A percentile compares a stretch with the other conserved stretches of the same genome.
Conservation (phyloP, 768 basidiomycete species). For the Lanmaoa rubissima region DNA sequence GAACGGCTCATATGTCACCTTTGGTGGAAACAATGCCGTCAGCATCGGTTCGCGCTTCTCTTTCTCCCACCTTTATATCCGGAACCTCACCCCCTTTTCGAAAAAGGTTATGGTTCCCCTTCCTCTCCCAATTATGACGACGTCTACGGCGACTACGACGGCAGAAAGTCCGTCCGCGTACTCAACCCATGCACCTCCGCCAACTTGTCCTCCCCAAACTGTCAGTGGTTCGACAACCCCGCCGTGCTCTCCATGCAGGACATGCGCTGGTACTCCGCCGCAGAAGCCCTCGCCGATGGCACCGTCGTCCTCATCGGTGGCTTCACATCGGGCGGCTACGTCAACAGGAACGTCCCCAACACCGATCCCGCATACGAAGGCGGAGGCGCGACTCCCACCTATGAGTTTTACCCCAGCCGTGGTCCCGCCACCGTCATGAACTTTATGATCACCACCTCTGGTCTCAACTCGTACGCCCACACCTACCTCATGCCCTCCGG, state of each 20-base stretch:
- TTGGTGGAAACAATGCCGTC: slow-evolving; percentile 75
- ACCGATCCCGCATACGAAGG: slow-evolving; percentile 59
- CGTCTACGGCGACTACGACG: slow-evolving; percentile 75
- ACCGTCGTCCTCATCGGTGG: slow-evolving; percentile 77
- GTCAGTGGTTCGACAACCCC: slow-evolving; percentile 72
- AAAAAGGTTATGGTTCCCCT: slow-evolving; percentile 34
- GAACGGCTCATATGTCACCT: slow-evolving; percentile 69
- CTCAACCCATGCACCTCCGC: slow-evolving; percentile 64
- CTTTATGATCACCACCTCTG: slow-evolving; percentile 70
- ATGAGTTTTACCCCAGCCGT: slow-evolving; percentile 74
- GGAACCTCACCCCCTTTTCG: slow-evolving; percentile 32
- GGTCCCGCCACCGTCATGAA: slow-evolving; percentile 50
- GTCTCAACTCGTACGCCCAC: slow-evolving; percentile 75
- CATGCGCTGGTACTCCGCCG: slow-evolving; percentile 72
- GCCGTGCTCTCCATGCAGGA: slow-evolving; percentile 60
- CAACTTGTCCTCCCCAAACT: slow-evolving; percentile 45
- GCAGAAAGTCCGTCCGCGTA: slow-evolving; percentile 74
- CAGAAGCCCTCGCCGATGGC: slow-evolving; percentile 73
- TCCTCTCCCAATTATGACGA: slow-evolving; percentile 44
- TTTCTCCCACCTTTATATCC: not conserved
- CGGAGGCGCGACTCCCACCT: slow-evolving; percentile 70
- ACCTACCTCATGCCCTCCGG: slow-evolving; percentile 73
- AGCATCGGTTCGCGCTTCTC: slow-evolving; percentile 36
- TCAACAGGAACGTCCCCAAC: slow-evolving; percentile 71
- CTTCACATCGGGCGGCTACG: slow-evolving; percentile 69